These are phyloP conservation scores for Sinapis alba DNA, from an alignment of 441 rosid genomes.

Conservation along the genomic window DNA sequence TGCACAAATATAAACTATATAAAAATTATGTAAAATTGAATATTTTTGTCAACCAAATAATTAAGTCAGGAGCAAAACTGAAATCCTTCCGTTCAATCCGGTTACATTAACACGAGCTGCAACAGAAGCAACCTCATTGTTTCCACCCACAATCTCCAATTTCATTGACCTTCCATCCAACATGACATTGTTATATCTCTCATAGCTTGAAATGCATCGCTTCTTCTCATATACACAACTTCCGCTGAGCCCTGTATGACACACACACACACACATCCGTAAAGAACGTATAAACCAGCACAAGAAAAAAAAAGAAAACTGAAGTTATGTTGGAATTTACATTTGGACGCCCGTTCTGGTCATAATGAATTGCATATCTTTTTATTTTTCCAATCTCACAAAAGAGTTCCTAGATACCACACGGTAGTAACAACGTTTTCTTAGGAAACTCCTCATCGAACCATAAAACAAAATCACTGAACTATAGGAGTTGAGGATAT, in stretches of 20 bases:
- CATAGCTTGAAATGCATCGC: constrained; percentile 89
- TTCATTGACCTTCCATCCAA: no score
- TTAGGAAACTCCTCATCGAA: constrained; percentile 21
- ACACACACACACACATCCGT: background rate
- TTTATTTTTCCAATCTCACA: constrained; percentile 89
- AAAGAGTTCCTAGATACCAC: constrained; percentile 72
- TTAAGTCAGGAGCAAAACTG: no score
- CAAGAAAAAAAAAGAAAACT: background rate
- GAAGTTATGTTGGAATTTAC: constrained; percentile 49
- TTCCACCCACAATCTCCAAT: constrained; percentile 77
- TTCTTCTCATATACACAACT: constrained; percentile 80
- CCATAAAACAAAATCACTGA: constrained; percentile 21
- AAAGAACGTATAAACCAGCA: background rate
- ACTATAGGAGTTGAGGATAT: constrained; percentile 38
- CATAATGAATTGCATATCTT: constrained; percentile 82
- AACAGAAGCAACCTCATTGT: no score
- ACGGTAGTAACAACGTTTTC: constrained; percentile 31
- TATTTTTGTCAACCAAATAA: no score
- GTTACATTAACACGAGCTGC: constrained; percentile 83
- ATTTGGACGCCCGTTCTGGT: constrained; percentile 77
- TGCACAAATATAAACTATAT: no score
- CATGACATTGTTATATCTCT: no score
- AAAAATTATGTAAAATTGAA: no score
- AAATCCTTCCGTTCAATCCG: no score
- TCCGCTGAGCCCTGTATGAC: constrained; percentile 94